Evolutionary conservation across 176 grass and related monocot genomes (phyloP).

Genomic region (Canna indica): DNA sequence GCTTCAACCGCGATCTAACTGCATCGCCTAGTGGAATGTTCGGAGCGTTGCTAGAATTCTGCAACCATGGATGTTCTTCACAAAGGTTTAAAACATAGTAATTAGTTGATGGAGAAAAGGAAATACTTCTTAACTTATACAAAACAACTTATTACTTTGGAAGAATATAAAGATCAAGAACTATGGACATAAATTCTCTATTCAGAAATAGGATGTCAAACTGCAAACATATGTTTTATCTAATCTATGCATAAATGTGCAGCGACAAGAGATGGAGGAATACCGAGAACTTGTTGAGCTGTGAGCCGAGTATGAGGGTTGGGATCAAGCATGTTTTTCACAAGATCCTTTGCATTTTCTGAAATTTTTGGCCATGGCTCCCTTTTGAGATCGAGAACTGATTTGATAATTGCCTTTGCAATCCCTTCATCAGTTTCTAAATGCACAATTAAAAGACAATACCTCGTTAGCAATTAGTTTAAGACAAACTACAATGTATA

Average conservation of each 20-base stretch:
- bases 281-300: slow-evolving; percentile 62
- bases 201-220: no score
- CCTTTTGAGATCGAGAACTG: slow-evolving; percentile 50
- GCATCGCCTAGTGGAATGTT: slow-evolving; percentile 69
- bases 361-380: slow-evolving; percentile 86
- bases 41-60: slow-evolving; percentile 49
- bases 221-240: no score
- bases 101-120: slow-evolving; percentile 4
- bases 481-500: no score
- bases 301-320: slow-evolving; percentile 45
- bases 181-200: background rate
- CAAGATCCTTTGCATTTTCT: slow-evolving; percentile 74
- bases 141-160: no score
- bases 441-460: background rate
- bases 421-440: slow-evolving; percentile 73
- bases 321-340: slow-evolving; percentile 69
- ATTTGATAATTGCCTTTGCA: slow-evolving; percentile 46
- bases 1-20: slow-evolving; percentile 64
- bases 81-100: slow-evolving; percentile 8
- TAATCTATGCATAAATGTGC: no score
- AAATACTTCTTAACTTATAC: background rate
- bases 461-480: background rate
- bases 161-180: no score
- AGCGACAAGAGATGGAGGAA: background rate
- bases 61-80: slow-evolving; percentile 81